Conservation (phyloP, 805 yeast species). For the Wickerhamomyces alni region DNA sequence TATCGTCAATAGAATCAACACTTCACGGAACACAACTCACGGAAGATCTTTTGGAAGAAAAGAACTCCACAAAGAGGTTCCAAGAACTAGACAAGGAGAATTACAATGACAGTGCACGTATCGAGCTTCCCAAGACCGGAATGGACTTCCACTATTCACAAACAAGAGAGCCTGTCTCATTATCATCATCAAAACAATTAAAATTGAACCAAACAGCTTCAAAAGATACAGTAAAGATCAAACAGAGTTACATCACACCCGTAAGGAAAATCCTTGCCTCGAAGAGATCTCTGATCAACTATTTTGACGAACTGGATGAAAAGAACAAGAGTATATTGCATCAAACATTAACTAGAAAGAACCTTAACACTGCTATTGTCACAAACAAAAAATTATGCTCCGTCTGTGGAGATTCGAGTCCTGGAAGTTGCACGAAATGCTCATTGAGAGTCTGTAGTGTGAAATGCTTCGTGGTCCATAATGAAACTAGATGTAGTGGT, state of each 20-base stretch:
- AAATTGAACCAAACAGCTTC: slow-evolving; percentile 3
- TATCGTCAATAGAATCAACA: slow-evolving; percentile 19
- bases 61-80: slow-evolving; percentile 32
- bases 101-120: slow-evolving; percentile 31
- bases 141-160: slow-evolving; percentile 20
- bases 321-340: slow-evolving; percentile 26
- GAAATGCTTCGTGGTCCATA: slow-evolving; percentile 33
- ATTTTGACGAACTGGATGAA: slow-evolving; percentile 34
- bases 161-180: slow-evolving; percentile 7
- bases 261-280: slow-evolving; percentile 34
- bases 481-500: slow-evolving; percentile 37
- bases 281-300: slow-evolving; percentile 34
- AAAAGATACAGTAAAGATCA: slow-evolving; percentile 13
- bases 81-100: slow-evolving; percentile 38
- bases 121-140: slow-evolving; percentile 33
- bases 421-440: slow-evolving; percentile 35
- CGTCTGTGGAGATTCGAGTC: slow-evolving; percentile 39
- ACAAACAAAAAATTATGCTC: slow-evolving; percentile 37
- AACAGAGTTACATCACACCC: slow-evolving; percentile 24
- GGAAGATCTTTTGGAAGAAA: slow-evolving; percentile 25
- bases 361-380: slow-evolving; percentile 23
- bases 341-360: slow-evolving; percentile 26
- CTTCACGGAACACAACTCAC: slow-evolving; percentile 23
- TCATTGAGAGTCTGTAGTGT: slow-evolving; percentile 36
- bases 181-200: slow-evolving; percentile 1